Percentiles rank a stretch among this genome's conserved stretches.
These are phyloP conservation scores for Cordia subcordata DNA, from an alignment of 257 asterid genomes.

Conservation along the genomic window DNA sequence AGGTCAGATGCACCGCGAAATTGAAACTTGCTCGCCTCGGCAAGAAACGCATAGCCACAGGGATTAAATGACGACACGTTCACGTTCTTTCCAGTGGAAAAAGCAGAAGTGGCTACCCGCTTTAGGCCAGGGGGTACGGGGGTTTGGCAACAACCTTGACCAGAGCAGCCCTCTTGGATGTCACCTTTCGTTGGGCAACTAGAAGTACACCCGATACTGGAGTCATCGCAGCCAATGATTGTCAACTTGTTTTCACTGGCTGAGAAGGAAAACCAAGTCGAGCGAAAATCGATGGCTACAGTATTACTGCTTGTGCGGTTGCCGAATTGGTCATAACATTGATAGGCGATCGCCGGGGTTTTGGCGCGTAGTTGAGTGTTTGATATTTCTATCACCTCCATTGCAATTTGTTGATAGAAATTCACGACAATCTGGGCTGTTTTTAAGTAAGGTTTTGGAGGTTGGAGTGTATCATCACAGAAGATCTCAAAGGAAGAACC, in stretches of 20 bases:
- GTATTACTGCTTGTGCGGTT: neutral
- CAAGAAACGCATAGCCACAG: neutral
- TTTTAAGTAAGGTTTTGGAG: constrained; percentile 18
- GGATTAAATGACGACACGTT: neutral
- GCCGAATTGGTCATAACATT: neutral
- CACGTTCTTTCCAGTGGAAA: too few species aligned
- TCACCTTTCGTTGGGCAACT: neutral
- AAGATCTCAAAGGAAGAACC: constrained; percentile 22
- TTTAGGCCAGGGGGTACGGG: neutral
- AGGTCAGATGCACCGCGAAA: constrained; percentile 4
- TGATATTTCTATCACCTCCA: neutral
- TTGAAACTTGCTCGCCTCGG: neutral
- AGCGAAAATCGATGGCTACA: neutral
- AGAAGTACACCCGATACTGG: neutral
- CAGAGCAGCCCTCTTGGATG: neutral
- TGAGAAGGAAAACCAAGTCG: neutral
- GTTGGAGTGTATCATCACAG: constrained; percentile 16
- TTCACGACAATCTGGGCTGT: neutral
- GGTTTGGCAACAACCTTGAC: neutral
- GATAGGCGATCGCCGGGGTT: neutral
- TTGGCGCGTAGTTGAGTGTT: neutral
- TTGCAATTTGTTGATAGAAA: neutral
- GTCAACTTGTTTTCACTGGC: neutral
- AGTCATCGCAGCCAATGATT: neutral
- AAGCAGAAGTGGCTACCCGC: neutral